Evolutionary conservation across 164 flowering plant species (phyloP), one percentile per base, ranked within the genome.

Genomic region (Dillenia turbinata): DNA sequence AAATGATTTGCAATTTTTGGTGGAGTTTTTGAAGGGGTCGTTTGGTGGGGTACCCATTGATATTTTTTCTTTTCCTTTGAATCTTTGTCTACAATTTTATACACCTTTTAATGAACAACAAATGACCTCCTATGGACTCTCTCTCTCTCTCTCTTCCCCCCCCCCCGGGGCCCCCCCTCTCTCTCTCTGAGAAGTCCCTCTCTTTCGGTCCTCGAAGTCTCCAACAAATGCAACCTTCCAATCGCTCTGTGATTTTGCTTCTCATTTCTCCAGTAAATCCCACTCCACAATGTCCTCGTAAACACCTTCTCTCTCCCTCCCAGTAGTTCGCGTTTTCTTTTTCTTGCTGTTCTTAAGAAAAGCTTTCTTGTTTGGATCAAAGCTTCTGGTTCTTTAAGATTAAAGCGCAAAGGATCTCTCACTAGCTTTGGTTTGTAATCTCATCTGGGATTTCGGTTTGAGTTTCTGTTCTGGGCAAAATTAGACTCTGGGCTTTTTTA

Each of bases 371-470:
- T 74, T 76, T 78, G 77, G 79, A 77, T 79, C 78, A 69, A 73
- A 77, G 73, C 79, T 67, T 74, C 82, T 72, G 66, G 65, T 75
- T 79, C 73, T 79, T 68, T 79, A 75, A 51, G 66, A 64, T 77
- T 63, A 61, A 73, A 68, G 69, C 60, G 62, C 26, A 40, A 60
- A 54, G 49, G 59, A 48, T n/a, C 9, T 19, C 2, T 17, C 16
- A 33, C 6, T 33, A 33, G 40, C 5, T 33, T 33, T 33, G 40
- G 40, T 33, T 7, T 33, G 5, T 33, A 33, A 33, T 33, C 40
- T 33, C 0, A 33, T 33, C 40, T 33, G 40, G 40, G 40, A 0
- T 33, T 33, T 33, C 40, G 5, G 5, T 33, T 33, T 33, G 6
- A 33, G 40, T 33, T 33, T 33, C 40, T 33, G 5, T 5, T 33